phyloP scores from a whole-genome alignment of 441 rosid genomes.

The Jatropha multifida region DNA sequence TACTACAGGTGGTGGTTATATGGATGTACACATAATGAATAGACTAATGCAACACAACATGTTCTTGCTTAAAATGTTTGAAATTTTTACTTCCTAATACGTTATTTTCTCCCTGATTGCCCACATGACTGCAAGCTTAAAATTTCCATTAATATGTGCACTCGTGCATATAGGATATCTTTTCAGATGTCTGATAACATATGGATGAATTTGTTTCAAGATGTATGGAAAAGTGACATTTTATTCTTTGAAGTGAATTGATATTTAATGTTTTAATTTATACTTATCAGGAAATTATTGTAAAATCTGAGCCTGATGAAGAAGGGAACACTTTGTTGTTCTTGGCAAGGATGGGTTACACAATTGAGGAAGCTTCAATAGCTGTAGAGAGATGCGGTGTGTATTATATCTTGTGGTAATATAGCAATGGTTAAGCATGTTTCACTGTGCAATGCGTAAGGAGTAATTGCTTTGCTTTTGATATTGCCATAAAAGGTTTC shows the following conservation, averaged over 20 bases:
- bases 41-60: background rate
- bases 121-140: background rate
- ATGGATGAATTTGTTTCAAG: background rate
- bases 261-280: conserved; percentile 3
- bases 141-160: background rate
- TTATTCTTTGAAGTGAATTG: background rate
- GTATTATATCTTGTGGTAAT: conserved; percentile 19
- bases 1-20: conserved; percentile 2
- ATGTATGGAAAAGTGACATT: background rate
- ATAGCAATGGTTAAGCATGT: conserved; percentile 9
- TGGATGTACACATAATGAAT: background rate
- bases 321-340: conserved; percentile 36
- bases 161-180: background rate
- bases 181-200: background rate
- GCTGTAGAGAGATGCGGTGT: conserved; percentile 91
- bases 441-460: background rate
- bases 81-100: background rate
- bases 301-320: conserved; percentile 33
- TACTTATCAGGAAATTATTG: conserved; percentile 33
- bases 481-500: background rate
- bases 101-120: background rate
- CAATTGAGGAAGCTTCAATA: conserved; percentile 56
- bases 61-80: background rate
- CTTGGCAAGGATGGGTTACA: conserved; percentile 72
- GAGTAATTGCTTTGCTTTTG: background rate